phyloP scores from a whole-genome alignment of 495 filamentous ascomycete species.

The Neurospora sp. region DNA sequence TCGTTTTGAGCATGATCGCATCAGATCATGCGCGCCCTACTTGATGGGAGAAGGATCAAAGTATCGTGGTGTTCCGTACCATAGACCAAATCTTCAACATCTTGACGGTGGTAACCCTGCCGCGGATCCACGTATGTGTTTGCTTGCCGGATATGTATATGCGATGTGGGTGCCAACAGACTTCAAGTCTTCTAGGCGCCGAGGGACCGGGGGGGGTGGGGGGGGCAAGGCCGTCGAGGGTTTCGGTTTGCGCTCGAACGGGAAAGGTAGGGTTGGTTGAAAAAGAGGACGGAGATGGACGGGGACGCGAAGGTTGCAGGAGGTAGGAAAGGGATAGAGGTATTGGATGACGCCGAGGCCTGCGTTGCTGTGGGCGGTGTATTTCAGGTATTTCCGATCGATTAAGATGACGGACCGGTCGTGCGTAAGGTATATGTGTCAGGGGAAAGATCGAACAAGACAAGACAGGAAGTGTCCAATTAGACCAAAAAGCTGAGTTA shows the following conservation, averaged over 20 bases:
- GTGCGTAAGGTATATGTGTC: neutral
- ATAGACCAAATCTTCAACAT: constrained; percentile 99
- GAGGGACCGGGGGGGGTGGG: neutral
- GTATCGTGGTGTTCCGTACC: constrained; percentile 43
- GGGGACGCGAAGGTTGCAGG: neutral
- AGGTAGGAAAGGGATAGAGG: neutral
- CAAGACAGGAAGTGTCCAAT: neutral
- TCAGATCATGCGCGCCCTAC: neutral
- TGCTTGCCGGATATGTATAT: neutral
- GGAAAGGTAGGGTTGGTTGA: neutral
- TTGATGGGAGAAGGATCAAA: neutral
- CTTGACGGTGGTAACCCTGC: constrained; percentile 27
- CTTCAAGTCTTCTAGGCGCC: neutral
- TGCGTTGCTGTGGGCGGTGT: neutral
- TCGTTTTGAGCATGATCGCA: neutral
- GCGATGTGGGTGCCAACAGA: neutral
- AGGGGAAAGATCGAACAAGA: neutral
- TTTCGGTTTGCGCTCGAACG: neutral
- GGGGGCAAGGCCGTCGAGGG: neutral
- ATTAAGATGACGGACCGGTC: neutral
- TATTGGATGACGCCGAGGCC: neutral
- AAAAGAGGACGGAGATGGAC: neutral
- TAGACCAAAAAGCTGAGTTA: neutral
- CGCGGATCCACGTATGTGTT: neutral
- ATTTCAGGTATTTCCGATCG: neutral